A percentile compares a stretch with the other conserved stretches of the same genome.
Evolutionary conservation across 2,329 filamentous ascomycete species (phyloP).

Genomic region (Sarocladium oryzae): DNA sequence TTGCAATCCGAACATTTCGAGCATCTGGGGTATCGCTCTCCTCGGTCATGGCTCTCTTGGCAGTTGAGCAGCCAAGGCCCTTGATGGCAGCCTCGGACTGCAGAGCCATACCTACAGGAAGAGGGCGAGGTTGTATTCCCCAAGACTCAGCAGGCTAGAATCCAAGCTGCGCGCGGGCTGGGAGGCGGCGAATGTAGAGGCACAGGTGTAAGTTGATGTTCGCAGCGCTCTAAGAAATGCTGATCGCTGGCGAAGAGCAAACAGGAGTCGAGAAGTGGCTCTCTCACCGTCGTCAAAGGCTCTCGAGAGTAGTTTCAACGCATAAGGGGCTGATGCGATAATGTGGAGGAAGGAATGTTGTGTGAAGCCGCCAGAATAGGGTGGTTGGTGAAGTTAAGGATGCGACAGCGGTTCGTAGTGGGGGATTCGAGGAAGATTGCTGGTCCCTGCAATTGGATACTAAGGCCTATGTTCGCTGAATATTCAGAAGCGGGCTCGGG

Average conservation of each 20-base stretch:
- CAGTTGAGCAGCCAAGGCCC: constrained; percentile 14
- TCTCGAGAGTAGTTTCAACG: neutral
- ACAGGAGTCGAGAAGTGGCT: neutral
- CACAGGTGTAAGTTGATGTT: neutral
- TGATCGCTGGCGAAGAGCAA: neutral
- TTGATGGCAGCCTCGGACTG: constrained; percentile 1
- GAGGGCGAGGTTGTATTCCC: neutral
- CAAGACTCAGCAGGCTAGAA: neutral
- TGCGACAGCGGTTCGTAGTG: neutral
- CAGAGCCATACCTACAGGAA: neutral
- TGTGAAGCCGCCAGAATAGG: neutral
- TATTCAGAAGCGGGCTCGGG: neutral
- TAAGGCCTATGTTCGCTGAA: neutral
- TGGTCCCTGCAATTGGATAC: neutral
- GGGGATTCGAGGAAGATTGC: neutral
- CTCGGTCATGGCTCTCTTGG: constrained; percentile 27
- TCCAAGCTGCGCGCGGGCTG: neutral
- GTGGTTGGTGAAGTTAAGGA: neutral
- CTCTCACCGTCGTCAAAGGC: too few species aligned
- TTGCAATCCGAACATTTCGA: constrained; percentile 32
- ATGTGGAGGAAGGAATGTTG: neutral
- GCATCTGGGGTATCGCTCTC: constrained; percentile 21
- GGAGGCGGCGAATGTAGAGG: neutral
- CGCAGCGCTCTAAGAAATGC: neutral
- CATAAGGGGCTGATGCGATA: neutral